Base-by-base conservation (phyloP, 139 green algal species). In the Tetradesmus lagerheimii region DNA sequence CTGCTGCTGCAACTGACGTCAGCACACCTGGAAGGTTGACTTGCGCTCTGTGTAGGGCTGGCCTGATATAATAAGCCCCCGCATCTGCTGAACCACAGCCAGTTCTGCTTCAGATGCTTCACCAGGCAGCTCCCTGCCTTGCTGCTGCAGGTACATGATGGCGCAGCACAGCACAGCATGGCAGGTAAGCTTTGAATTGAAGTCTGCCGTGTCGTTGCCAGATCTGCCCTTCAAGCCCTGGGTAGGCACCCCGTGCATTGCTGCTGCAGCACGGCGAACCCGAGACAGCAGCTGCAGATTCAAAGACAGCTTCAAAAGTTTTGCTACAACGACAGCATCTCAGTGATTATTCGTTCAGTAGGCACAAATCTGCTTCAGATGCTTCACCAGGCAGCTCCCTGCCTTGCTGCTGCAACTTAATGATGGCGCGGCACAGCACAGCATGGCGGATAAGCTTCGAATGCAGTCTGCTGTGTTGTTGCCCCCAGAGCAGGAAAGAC, bases 21-120 rank as follows among this genome's bases (percentile, higher is more conserved):
- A 45, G 11, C 38, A 20, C n/a, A 91, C 95, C 92, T 97, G 95
- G 82, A 98, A 98, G 18, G 95, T 97, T 29, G 92, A 96, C 71
- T 96, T 96, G 23, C 92, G 92, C 85, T 98, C 94, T 0, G 93
- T 95, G 66, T 95, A 94, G 0, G 95, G 94, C 83, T 97, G 90
- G 0, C 95, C 96, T 76, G 94, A 94, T 18, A 95, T 86, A 18
- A 98, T 94, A 20, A 80, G 62, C 1, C 57, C n/a, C 27, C 41
- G 39, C 50, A 89, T 47, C 16, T 86, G 71, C 53, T 83, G 39
- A 45, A 93, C 87, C 27, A 90, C 75, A 47, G 87, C 20, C 0
- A 12, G 62, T 62, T 93, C 88, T 15, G 9, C 79, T 66, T 90
- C 83, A 25, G 75, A n/a, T 0, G 37, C 43, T 5, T 50, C 82